Conservation (phyloP, 1,284 basidiomycete species). For the Phellopilus nigrolimitatus region DNA sequence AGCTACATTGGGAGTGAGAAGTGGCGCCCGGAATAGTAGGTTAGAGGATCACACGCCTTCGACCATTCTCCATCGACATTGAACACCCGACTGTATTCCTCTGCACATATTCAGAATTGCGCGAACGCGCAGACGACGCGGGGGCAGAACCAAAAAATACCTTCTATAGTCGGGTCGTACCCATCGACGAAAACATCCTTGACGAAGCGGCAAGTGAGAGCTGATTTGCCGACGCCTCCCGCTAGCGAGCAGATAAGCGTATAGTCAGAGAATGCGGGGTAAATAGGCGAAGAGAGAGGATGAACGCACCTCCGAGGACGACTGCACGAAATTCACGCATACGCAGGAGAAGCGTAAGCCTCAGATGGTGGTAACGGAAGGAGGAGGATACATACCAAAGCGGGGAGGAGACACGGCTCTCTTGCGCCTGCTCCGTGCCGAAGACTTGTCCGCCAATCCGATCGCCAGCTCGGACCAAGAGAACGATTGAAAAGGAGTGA, state of each 20-base stretch:
- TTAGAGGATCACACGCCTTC: slow-evolving; percentile 37
- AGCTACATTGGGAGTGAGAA: slow-evolving; percentile 42
- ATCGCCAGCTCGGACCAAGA: slow-evolving; percentile 16
- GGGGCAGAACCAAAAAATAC: slow-evolving; percentile 31
- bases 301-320: slow-evolving; percentile 65
- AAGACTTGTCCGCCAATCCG: slow-evolving; percentile 12
- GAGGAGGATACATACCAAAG: slow-evolving; percentile 18
- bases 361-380: slow-evolving; percentile 23
- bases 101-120: slow-evolving; percentile 31
- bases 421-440: slow-evolving; percentile 13
- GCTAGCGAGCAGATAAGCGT: slow-evolving; percentile 36
- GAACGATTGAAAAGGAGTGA: not conserved
- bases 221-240: slow-evolving; percentile 82
- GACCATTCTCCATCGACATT: slow-evolving; percentile 57
- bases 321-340: slow-evolving; percentile 72
- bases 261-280: not conserved
- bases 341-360: slow-evolving; percentile 21
- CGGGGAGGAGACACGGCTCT: slow-evolving; percentile 5
- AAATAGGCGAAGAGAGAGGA: slow-evolving; percentile 10
- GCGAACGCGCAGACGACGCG: slow-evolving; percentile 1
- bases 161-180: slow-evolving; percentile 83
- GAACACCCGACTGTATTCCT: slow-evolving; percentile 60
- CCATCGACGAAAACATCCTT: slow-evolving; percentile 68
- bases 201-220: slow-evolving; percentile 67
- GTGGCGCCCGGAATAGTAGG: slow-evolving; percentile 6